Conservation (phyloP, 1,139 yeast species). For the Geotrichum histeridarum region DNA sequence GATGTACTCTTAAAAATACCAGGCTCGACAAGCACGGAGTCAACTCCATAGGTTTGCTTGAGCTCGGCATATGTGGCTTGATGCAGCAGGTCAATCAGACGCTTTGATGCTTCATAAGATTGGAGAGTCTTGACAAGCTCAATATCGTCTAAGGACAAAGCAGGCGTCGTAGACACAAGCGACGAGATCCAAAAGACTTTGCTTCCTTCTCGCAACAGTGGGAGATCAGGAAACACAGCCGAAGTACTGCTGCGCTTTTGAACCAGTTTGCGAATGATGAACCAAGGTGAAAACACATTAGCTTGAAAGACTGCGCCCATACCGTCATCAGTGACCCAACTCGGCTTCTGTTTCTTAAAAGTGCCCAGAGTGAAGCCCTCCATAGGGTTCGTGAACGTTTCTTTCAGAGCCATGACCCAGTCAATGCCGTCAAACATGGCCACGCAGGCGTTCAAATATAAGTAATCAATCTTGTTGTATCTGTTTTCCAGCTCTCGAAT, state of each 20-base stretch:
- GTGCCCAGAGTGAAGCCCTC: constrained; percentile 70
- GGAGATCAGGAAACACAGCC: constrained; percentile 47
- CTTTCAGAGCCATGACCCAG: constrained; percentile 70
- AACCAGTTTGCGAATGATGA: constrained; percentile 39
- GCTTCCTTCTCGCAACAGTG: constrained; percentile 51
- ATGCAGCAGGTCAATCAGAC: constrained; percentile 80
- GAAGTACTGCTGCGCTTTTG: constrained; percentile 5
- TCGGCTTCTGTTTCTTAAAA: constrained; percentile 74
- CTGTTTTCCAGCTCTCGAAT: constrained; percentile 61
- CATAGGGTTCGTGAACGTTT: constrained; percentile 57
- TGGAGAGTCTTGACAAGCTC: constrained; percentile 59
- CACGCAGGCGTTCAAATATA: constrained; percentile 85
- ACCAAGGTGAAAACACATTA: constrained; percentile 92
- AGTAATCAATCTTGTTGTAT: constrained; percentile 63
- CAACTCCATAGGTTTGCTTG: constrained; percentile 47
- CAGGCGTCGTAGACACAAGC: constrained; percentile 60
- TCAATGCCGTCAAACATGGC: constrained; percentile 83
- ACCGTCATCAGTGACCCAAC: constrained; percentile 65
- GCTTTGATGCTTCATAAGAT: constrained; percentile 89
- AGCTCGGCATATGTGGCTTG: constrained; percentile 56
- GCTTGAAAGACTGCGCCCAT: constrained; percentile 90
- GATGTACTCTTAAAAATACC: constrained; percentile 88
- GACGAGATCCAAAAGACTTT: constrained; percentile 81
- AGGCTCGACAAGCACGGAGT: constrained; percentile 81
- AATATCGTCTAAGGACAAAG: constrained; percentile 63